phyloP scores from a whole-genome alignment of 2,329 filamentous ascomycete species.

The Laburnicola sp. region DNA sequence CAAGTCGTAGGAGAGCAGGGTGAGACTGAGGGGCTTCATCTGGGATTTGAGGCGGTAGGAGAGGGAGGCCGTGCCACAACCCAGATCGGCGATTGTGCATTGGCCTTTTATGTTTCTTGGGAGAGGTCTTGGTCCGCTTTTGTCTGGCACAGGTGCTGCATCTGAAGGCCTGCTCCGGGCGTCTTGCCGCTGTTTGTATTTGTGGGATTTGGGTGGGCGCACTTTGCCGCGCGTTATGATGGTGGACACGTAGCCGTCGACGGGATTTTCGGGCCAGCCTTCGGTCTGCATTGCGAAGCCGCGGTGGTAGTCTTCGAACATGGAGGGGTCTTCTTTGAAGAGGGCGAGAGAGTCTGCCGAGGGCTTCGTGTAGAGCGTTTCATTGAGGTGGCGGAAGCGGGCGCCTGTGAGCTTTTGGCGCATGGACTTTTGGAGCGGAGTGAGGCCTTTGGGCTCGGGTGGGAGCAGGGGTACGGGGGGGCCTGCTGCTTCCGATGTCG shows the following conservation, averaged over 20 bases:
- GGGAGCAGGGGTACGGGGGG: slow-evolving; percentile 34
- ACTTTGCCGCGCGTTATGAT: slow-evolving; percentile 69
- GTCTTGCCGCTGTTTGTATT: slow-evolving; percentile 47
- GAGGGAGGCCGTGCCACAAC: slow-evolving; percentile 88
- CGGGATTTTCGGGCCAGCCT: slow-evolving; percentile 95
- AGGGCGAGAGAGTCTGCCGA: slow-evolving; percentile 81
- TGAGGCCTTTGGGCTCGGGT: slow-evolving; percentile 65
- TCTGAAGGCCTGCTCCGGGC: slow-evolving; percentile 30
- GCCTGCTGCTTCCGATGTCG: slow-evolving; percentile 8
- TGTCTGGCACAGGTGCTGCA: slow-evolving; percentile 12
- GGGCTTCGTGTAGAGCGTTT: slow-evolving; percentile 91
- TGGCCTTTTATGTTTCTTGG: slow-evolving; percentile 68
- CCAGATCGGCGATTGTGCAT: slow-evolving; percentile 85
- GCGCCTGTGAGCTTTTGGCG: slow-evolving; percentile 91
- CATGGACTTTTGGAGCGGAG: slow-evolving; percentile 92
- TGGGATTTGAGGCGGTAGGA: slow-evolving; percentile 68
- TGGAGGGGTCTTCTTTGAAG: slow-evolving; percentile 82
- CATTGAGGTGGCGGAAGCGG: slow-evolving; percentile 95
- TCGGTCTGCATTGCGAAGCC: slow-evolving; percentile 95
- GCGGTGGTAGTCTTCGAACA: slow-evolving; percentile 95
- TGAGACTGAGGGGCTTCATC: slow-evolving; percentile 68
- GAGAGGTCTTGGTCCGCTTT: slow-evolving; percentile 54
- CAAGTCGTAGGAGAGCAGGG: slow-evolving; percentile 83
- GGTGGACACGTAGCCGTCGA: slow-evolving; percentile 78
- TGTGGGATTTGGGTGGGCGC: slow-evolving; percentile 38